These are phyloP conservation scores for Rhizophagus prolifer DNA, from an alignment of 192 early-diverging fungal genomes.

Conservation along the genomic window DNA sequence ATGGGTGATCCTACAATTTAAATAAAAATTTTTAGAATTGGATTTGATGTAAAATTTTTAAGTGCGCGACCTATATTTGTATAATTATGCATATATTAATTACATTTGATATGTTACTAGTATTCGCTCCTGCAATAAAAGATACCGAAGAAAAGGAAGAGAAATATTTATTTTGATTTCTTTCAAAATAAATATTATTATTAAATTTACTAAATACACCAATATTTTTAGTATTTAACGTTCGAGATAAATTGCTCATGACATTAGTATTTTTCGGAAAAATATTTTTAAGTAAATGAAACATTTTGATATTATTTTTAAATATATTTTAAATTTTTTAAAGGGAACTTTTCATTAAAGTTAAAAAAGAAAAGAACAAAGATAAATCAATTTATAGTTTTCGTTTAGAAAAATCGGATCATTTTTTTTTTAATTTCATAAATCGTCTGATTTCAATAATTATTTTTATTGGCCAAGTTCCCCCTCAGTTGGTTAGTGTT, in stretches of 20 bases:
- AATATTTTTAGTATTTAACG: background rate
- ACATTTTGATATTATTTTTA: background rate
- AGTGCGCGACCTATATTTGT: no score
- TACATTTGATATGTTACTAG: background rate
- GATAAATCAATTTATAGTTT: no score
- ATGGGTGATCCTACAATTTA: conserved; percentile 22
- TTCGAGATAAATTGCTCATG: background rate
- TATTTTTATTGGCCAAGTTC: no score
- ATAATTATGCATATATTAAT: background rate
- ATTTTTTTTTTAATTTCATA: no score
- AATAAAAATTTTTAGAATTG: no score
- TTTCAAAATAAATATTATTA: background rate
- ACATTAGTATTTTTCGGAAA: background rate
- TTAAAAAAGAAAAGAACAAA: no score
- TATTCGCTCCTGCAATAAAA: background rate
- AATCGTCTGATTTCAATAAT: no score
- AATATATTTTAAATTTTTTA: no score
- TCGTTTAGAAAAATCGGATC: no score
- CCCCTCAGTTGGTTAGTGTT: no score
- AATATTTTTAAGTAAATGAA: background rate
- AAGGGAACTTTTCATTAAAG: no score
- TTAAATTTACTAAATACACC: background rate
- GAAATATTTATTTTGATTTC: background rate
- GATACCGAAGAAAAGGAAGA: background rate
- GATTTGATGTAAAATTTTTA: no score